Conservation (phyloP, 2,329 filamentous ascomycete genomes). For the Massarina eburnea region DNA sequence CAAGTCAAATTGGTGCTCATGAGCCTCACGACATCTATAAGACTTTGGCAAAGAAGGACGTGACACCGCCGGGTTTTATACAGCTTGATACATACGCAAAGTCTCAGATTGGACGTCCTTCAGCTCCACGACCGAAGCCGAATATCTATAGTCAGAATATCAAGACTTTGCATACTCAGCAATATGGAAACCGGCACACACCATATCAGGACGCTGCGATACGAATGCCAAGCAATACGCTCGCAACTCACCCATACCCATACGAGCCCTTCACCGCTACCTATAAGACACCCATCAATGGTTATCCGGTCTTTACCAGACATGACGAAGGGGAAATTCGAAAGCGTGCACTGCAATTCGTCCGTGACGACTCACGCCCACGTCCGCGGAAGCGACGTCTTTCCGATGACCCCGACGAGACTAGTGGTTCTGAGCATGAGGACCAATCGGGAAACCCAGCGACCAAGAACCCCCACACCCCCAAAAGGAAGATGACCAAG, state of each 20-base stretch:
- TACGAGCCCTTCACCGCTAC: background rate
- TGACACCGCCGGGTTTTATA: constrained; percentile 1
- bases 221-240: background rate
- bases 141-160: background rate
- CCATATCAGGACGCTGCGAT: too few relatives aligned
- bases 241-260: background rate
- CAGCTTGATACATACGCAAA: background rate
- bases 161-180: too few relatives aligned
- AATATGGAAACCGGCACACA: background rate
- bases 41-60: constrained; percentile 9
- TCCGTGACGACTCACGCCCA: constrained; percentile 13
- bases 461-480: background rate
- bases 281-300: background rate
- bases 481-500: background rate
- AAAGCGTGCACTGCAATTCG: constrained; percentile 16
- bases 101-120: background rate
- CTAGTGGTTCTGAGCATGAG: constrained; percentile 5
- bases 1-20: constrained; percentile 16
- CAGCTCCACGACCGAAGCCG: background rate
- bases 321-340: constrained; percentile 16
- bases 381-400: constrained; percentile 10
- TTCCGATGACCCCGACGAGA: constrained; percentile 11
- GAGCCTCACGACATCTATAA: constrained; percentile 18
- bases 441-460: background rate
- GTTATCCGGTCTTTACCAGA: constrained; percentile 1